phyloP scores from a whole-genome alignment of 2,329 filamentous ascomycete species.

The Sporothrix luriei region DNA sequence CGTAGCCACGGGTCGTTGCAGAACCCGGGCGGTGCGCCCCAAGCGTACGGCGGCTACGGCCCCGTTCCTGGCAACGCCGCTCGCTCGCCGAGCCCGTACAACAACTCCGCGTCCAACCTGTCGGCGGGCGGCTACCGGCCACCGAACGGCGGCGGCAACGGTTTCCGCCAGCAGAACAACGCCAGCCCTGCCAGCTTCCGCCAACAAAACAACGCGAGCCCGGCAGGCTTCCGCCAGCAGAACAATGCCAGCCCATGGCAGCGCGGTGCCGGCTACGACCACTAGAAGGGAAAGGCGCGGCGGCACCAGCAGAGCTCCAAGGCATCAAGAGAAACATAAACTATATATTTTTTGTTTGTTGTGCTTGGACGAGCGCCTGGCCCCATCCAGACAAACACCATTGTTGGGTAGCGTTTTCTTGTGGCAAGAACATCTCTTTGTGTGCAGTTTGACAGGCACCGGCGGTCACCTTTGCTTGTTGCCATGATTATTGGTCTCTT shows the following conservation, averaged over 20 bases:
- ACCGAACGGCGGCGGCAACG: constrained; percentile 47
- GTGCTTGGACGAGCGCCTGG: background rate
- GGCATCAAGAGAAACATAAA: background rate
- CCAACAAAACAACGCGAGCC: constrained; percentile 39
- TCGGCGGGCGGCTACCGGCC: constrained; percentile 42
- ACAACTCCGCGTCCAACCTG: constrained; percentile 36
- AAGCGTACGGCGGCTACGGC: constrained; percentile 30
- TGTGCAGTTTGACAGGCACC: background rate
- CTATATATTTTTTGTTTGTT: background rate
- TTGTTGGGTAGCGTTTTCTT: background rate
- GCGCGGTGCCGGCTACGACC: constrained; percentile 59
- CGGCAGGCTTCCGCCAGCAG: constrained; percentile 38
- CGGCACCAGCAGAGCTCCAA: background rate
- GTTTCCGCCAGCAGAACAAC: constrained; percentile 38
- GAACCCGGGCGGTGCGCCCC: constrained; percentile 27
- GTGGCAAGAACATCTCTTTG: background rate
- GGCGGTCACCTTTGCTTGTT: background rate
- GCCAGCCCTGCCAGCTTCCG: constrained; percentile 41
- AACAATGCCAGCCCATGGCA: constrained; percentile 55
- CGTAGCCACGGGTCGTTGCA: constrained; percentile 40
- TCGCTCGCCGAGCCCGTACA: constrained; percentile 41
- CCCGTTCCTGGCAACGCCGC: constrained; percentile 34
- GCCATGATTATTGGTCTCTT: background rate
- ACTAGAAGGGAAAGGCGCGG: constrained; percentile 31
- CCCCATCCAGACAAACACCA: background rate